Evolutionary conservation across 2,329 filamentous ascomycete genomes (phyloP), one percentile per base, ranked within the genome.

Genomic region (Leptographium wingfieldii): DNA sequence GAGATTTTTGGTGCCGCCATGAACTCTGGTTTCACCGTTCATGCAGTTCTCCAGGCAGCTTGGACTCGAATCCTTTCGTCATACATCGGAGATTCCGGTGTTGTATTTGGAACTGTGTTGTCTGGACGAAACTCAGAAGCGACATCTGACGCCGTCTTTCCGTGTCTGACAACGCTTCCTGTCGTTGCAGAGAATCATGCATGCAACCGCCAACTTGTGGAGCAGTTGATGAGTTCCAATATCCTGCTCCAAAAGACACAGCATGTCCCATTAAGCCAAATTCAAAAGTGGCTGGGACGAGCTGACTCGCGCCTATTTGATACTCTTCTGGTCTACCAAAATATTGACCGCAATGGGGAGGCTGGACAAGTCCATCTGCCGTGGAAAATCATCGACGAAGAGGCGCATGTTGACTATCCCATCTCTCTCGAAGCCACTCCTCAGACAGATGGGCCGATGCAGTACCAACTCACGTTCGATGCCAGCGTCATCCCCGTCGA

Each of bases 311-410:
- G 80, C 0, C 76, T 94, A 0, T 96, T 96, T 65, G 91, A 96
- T 67, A 92, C 90, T 0, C 76, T 96, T 1, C 83, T 96, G 61
- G 87, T 90, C 0, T 92, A 91, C 67, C 92, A 96, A 67, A 89
- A 88, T 64, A 67, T 76, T 61, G 65, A 72, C 57, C 22, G 19
- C 7, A 14, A 16, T 12, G 19, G 7, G 2, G 40, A 55, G 14
- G 3, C n/a, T 40, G 62, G 19, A 5, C 60, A 69, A 3, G 9
- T 48, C 10, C 46, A 38, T 5, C 52, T 68, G 3, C 73, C 77
- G 0, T 95, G 88, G 86, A 74, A 74, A 7, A 64, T 88, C 0
- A 63, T 82, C 1, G 74, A 82, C 19, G 90, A 95, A 61, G 75
- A 81, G 57, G 86, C 87, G 6, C 81, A 78, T 1, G 82, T 88